Evolutionary conservation across 78 protist species (phyloP), one percentile per base, ranked within the genome.

Genomic region (Speleostelium caveatum): DNA sequence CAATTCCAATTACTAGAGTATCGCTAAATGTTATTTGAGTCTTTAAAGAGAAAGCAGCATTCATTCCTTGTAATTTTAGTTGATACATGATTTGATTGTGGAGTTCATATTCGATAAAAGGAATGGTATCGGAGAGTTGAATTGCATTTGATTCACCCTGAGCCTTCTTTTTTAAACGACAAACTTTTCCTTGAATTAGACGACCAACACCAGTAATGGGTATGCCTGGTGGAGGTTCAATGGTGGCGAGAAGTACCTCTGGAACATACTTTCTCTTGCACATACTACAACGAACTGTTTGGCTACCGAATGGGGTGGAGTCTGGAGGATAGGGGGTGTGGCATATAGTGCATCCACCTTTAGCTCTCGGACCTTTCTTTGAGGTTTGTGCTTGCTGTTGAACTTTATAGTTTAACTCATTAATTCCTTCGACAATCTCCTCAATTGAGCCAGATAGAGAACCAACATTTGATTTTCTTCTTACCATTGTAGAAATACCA

Each of bases 81-180:
- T 95, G 95, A 92, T 94, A 71, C 83, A 93, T 66, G 14, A 96
- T 63, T 61, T 96, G 98, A 22, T 80, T 74, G 86, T 96, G 91
- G 21, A 96, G 32, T 45, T 96, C 96, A 93, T 96, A 94, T 75
- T 96, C 97, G n/a, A 95, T 75, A 61, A 96, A 96, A 19, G 98
- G 98, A 6, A 96, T 65, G 5, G 75, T 55, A 28, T 94, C 95
- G 19, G 87, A 75, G 28, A 96, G 68, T 10, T 76, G 89, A 56
- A 73, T 73, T 21, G 97, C 96, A 59, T 63, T 94, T 1, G 73
- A 12, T 55, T 87, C 96, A 17, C 95, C 96, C 30, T 78, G 66
- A 4, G 42, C 17, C 42, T 88, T 88, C 74, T 90, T 90, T 76
- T 90, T 90, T 30, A 75, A 42, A 19, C 74, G 24, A 73, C 96